Percentiles rank a stretch among this genome's conserved stretches.
phyloP scores from a whole-genome alignment of 768 basidiomycete genomes.

The Leccinum disarticulatum region DNA sequence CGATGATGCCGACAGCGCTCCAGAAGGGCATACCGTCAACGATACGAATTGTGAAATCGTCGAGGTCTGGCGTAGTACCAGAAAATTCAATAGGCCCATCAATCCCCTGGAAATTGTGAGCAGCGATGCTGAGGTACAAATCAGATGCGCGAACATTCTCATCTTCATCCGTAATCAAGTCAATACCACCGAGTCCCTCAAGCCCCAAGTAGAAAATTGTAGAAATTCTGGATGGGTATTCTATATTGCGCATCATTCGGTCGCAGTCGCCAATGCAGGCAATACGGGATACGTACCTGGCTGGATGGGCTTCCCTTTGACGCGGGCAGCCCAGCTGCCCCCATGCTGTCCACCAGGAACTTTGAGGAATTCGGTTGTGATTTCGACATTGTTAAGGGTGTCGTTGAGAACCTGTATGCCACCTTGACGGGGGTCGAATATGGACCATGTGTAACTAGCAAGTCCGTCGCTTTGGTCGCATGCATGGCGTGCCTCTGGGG shows the following conservation, averaged over 20 bases:
- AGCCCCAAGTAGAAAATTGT: conserved; percentile 85
- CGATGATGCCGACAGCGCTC: neutral
- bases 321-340: conserved; percentile 85
- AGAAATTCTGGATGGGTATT: conserved; percentile 61
- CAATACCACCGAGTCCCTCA: conserved; percentile 81
- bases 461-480: conserved; percentile 88
- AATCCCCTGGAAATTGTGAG: conserved; percentile 56
- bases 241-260: conserved; percentile 25
- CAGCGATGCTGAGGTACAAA: neutral
- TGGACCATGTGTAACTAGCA: conserved; percentile 81
- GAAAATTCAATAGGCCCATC: conserved; percentile 65
- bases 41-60: conserved; percentile 78
- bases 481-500: conserved; percentile 72
- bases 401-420: conserved; percentile 86
- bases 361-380: conserved; percentile 86
- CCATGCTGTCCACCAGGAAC: conserved; percentile 79
- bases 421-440: conserved; percentile 82
- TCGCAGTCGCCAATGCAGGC: conserved; percentile 21
- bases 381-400: conserved; percentile 75
- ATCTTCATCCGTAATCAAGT: conserved; percentile 74
- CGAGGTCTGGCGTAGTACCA: conserved; percentile 76
- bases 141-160: conserved; percentile 56
- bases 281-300: conserved; percentile 39
- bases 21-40: conserved; percentile 58
- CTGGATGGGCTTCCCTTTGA: conserved; percentile 79